Percentiles rank a stretch among this genome's conserved stretches.
Evolutionary conservation across 192 early-diverging fungal genomes (phyloP).

Genomic region (Coemansia guatemalensis): DNA sequence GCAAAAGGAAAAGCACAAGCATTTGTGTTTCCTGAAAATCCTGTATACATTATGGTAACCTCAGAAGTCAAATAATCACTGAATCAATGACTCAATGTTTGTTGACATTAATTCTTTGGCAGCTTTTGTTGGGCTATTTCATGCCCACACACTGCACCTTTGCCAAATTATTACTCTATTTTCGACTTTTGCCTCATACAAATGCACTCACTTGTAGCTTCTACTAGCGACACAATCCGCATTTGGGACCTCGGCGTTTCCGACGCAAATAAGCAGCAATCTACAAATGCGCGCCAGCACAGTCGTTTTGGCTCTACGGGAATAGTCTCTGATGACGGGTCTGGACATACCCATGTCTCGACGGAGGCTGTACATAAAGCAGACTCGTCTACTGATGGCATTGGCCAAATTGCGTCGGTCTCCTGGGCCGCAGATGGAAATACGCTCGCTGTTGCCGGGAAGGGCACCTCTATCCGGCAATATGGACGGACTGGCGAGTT

Average conservation of each 20-base stretch:
- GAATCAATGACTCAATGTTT: no score
- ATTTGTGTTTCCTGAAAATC: no score
- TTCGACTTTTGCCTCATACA: background rate
- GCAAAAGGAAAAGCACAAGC: no score
- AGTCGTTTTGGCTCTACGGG: constrained; percentile 11
- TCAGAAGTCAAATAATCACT: no score
- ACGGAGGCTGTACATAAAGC: background rate
- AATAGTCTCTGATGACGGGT: background rate
- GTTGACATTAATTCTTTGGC: no score
- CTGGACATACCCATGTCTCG: constrained; percentile 1
- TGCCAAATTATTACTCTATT: background rate
- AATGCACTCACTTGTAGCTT: constrained; percentile 34
- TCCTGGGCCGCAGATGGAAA: constrained; percentile 39
- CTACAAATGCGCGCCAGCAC: constrained; percentile 1
- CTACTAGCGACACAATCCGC: constrained; percentile 42
- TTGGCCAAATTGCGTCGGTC: constrained; percentile 18
- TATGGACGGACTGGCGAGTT: constrained; percentile 24
- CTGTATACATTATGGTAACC: no score
- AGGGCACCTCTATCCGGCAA: constrained; percentile 28
- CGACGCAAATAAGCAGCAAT: background rate
- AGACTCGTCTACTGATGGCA: background rate
- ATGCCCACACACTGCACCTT: background rate
- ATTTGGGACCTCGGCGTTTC: constrained; percentile 34
- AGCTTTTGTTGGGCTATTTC: background rate
- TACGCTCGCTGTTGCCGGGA: constrained; percentile 37